phyloP scores from a whole-genome alignment of 768 basidiomycete genomes.

The Daedaleopsis sinensis region DNA sequence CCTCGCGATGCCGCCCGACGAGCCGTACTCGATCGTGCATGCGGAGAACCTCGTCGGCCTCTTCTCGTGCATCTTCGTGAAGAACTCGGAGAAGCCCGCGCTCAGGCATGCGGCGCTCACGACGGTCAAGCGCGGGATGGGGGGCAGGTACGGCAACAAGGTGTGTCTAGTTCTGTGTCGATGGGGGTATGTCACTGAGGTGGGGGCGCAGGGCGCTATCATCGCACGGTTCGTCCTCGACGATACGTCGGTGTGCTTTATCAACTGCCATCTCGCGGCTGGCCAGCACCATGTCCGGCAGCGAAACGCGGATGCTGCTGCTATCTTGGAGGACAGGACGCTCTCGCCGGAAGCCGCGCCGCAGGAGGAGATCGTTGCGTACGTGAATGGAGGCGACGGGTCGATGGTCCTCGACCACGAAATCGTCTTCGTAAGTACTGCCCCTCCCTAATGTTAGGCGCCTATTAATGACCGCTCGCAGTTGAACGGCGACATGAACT shows the following conservation, averaged over 20 bases:
- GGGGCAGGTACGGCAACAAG: constrained; percentile 95
- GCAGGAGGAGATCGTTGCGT: constrained; percentile 61
- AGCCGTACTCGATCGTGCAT: constrained; percentile 79
- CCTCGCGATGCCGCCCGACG: constrained; percentile 69
- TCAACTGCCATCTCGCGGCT: constrained; percentile 98
- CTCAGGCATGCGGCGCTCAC: constrained; percentile 75
- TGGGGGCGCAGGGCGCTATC: constrained; percentile 72
- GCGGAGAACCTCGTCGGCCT: constrained; percentile 91
- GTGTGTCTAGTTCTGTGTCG: constrained; percentile 41
- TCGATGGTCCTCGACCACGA: constrained; percentile 95
- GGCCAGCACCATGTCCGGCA: constrained; percentile 83
- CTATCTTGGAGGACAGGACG: constrained; percentile 80
- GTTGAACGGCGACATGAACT: constrained; percentile 96
- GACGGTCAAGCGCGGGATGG: constrained; percentile 90
- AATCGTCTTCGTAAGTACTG: constrained; percentile 75
- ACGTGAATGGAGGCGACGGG: constrained; percentile 90
- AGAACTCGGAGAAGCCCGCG: constrained; percentile 58
- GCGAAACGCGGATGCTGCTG: constrained; percentile 86
- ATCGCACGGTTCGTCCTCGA: constrained; percentile 88
- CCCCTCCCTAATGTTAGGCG: not conserved
- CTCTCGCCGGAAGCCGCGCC: constrained; percentile 56
- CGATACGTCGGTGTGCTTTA: constrained; percentile 90
- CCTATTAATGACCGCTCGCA: constrained; percentile 31
- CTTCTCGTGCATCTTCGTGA: constrained; percentile 78
- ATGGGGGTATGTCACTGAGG: not conserved